Evolutionary conservation across 2,329 filamentous ascomycete species (phyloP), one percentile per base, ranked within the genome.

Genomic region (Cryphonectria naterciae): DNA sequence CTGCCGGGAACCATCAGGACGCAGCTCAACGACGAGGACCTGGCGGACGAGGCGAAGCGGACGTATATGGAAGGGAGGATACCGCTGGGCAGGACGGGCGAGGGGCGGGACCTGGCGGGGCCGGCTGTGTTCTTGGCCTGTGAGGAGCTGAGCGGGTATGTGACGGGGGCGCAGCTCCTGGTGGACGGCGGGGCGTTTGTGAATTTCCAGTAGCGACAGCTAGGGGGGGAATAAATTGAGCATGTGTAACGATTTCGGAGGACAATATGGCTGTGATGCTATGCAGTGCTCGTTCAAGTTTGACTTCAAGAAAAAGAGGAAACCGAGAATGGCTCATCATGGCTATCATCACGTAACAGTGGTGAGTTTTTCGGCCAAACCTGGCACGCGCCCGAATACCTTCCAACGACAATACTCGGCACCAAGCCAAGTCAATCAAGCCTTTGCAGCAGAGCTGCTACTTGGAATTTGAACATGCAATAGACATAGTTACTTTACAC

Each of bases 111-210:
- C 84, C 79, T 97, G 79, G 93, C 90, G 0, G 94, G 94, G 0
- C 94, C 94, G 1, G 94, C 94, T 6, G 91, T 97, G 41, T 97
- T 97, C 80, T 83, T 97, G 77, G 94, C 92, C 0, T 93, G 91
- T 77, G 92, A 92, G 72, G 88, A 92, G 79, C 81, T 97, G 81
- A 95, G 91, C 78, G 88, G 88, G 35, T 96, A 95, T 81, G 92
- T 96, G 71, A 95, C 90, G 71, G 94, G 94, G 0, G 91, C 93
- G 22, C 93, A 96, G 81, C 78, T 97, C 75, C 80, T 97, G 73
- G 94, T 97, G 19, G 94, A 97, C 81, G 95, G 94, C 15, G 94
- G 95, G 0, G 80, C 95, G 73, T 97, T 96, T 85, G 94, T 97
- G 22, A 97, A 97, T 81, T 83, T 97, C 76, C 93, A 96, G 81